Base-by-base conservation (phyloP, 371 early-diverging fungal genomes). In the Mortierella sp. region DNA sequence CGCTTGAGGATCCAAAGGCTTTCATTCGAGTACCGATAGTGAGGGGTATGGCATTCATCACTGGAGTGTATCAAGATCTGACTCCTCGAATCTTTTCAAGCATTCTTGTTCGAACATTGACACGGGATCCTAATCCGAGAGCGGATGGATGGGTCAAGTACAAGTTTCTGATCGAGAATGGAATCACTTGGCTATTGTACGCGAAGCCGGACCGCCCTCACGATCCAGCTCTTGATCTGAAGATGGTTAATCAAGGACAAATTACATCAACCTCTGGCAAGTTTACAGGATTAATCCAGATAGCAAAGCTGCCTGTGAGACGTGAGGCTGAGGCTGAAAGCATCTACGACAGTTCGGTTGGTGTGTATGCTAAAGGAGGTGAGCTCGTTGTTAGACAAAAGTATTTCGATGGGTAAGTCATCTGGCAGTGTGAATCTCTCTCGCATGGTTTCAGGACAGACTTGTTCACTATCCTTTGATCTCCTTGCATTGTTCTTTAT, bases 351-450 rank as follows among this genome's bases (percentile, higher is more conserved):
- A 54, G 60, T 3, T 70, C 82, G 14, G 72, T 66, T 2, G 82
- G 82, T 49, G 82, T 83, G 9, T 91, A 88, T 80, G 62, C 89
- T 0, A 83, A 72, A 0, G 81, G 80, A 12, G 89, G 84, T 0
- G 57, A 61, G 2, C 42, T 84, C 10, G 49, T 64, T 14, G 51
- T 67, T 24, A 59, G 30, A 14, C 48, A 54, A 38, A 61, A 24
- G 39, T 67, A 63, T 47, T 26, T 67, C 39, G 13, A 28, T 14
- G 38, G 31, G 67, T 63, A 54, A 67, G 50, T 21, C 58, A n/a
- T 55, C 19, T 34, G 2, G 42, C 27, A 10, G 27, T 1, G 38
- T 41, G 10, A 19, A 9, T 7, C 26, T 42, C 24, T 3, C 23
- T 24, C 2, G 26, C 39, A 18, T 24, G 3, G n/a, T 34, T 34